Base-by-base conservation (phyloP, 2,329 filamentous ascomycete species). In the Beauveria varroae region DNA sequence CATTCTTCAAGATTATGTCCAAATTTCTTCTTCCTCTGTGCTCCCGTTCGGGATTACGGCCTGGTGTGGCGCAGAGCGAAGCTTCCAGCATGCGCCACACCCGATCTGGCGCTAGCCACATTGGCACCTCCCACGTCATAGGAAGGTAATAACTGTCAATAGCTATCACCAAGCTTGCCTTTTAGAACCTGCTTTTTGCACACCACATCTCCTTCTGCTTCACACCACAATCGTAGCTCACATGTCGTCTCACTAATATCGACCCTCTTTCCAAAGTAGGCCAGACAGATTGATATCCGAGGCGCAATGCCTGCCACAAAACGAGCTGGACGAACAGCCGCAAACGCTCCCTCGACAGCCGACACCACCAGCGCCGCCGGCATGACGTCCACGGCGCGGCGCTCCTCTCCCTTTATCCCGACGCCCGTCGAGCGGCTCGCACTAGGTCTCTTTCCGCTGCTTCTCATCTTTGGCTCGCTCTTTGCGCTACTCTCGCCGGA, bases 381-480 rank as follows among this genome's bases (percentile, higher is more conserved):
- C 54, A 52, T 64, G 16, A 59, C 65, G 30, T 56, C 65, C 2
- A 63, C 68, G 56, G 68, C 68, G 26, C 69, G 66, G 46, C 78
- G 79, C 64, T 78, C 73, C 67, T 74, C 77, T 47, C 87, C 89
- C 3, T 85, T 83, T 73, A 79, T 91, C 3, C 90, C 89, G 5
- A 91, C 89, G 2, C 79, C 82, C 9, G 78, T 87, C 68, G 90
- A 96, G 71, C 75, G 81, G 26, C 68, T 84, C 61, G 77, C 87
- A 24, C 82, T 96, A 34, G 73, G 78, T 3, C 67, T 90, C 63
- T 98, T 96, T 76, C 93, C 93, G 4, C 68, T 78, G 28, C 87
- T 93, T 7, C 86, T 99, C 62, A 65, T 91, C 60, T 83, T 96
- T 66, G 95, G 95, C 66, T 89, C 90, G 30, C 70, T 96, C 66